A percentile compares a stretch with the other conserved stretches of the same genome.
Conservation (phyloP, 306 rosid species). For the Corylus avellana region DNA sequence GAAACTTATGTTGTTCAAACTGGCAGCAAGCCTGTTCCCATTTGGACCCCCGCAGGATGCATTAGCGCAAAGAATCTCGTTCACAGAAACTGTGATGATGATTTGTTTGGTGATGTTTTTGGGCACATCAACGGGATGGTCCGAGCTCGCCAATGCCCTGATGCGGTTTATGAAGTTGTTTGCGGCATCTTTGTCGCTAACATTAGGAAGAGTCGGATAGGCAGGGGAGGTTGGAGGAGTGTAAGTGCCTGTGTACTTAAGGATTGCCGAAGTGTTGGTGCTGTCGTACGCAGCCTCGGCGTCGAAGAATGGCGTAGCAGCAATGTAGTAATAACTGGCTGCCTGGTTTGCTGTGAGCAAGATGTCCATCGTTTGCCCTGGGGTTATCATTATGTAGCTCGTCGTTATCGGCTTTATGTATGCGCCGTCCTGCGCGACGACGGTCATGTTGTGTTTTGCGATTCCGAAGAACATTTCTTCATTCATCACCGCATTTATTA, state of each 20-base stretch:
- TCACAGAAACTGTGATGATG: constrained; percentile 30
- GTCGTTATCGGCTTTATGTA: constrained; percentile 41
- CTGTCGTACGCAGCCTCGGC: not conserved
- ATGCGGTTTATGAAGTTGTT: constrained; percentile 16
- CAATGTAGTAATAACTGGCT: constrained; percentile 31
- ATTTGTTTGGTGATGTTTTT: constrained; percentile 19
- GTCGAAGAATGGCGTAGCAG: constrained; percentile 30
- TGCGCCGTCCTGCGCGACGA: constrained; percentile 37
- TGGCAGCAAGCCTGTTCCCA: constrained; percentile 21
- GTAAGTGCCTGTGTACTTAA: constrained; percentile 27
- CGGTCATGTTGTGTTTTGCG: constrained; percentile 40
- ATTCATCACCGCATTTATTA: constrained; percentile 40
- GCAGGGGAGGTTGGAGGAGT: constrained; percentile 15
- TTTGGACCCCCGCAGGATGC: constrained; percentile 27
- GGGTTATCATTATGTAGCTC: constrained; percentile 38
- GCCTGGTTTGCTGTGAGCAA: constrained; percentile 37
- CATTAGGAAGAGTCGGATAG: constrained; percentile 25
- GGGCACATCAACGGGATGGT: constrained; percentile 35
- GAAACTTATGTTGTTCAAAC: constrained; percentile 44
- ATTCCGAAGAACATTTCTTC: constrained; percentile 41
- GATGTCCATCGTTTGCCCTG: constrained; percentile 56
- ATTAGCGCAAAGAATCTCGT: constrained; percentile 27
- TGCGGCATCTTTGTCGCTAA: constrained; percentile 13
- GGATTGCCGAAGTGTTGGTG: constrained; percentile 30
- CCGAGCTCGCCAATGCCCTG: constrained; percentile 35